Evolutionary conservation across 208 protist species (phyloP).

Genomic region (Acanthamoeba culbertsoni): DNA sequence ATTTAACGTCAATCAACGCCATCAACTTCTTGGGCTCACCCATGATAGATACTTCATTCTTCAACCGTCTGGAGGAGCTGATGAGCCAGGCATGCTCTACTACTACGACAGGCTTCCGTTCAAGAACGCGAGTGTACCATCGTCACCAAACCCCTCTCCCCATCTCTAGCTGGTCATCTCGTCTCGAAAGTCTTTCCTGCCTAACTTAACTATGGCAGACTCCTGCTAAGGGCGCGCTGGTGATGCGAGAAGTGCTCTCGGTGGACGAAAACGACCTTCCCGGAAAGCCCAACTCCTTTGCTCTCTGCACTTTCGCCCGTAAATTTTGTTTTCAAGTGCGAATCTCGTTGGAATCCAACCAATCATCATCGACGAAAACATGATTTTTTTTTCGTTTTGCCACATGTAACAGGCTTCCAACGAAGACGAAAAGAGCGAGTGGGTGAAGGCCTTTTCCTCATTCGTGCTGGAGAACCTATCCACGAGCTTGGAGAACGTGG

Average conservation of each 20-base stretch:
- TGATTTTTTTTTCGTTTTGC: background rate
- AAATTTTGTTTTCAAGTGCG: background rate
- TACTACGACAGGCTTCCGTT: background rate
- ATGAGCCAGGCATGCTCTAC: background rate
- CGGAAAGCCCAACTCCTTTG: background rate
- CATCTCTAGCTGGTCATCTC: background rate
- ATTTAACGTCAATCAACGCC: no score
- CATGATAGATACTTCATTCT: background rate
- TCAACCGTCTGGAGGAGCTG: background rate
- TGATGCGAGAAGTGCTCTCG: background rate
- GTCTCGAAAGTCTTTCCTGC: background rate
- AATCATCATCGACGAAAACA: background rate
- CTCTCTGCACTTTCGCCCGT: background rate
- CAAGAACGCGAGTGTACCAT: background rate
- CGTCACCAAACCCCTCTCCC: background rate
- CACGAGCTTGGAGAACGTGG: background rate
- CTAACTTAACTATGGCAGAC: background rate
- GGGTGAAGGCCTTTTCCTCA: background rate
- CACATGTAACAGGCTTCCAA: background rate
- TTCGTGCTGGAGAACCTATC: conserved; percentile 19
- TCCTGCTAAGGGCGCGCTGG: background rate
- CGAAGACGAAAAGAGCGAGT: background rate
- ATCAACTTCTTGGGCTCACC: background rate
- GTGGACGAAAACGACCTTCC: background rate
- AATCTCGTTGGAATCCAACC: no score